Evolutionary conservation across 495 filamentous ascomycete genomes (phyloP), one percentile per base, ranked within the genome.

Genomic region (Immersiella caudata): DNA sequence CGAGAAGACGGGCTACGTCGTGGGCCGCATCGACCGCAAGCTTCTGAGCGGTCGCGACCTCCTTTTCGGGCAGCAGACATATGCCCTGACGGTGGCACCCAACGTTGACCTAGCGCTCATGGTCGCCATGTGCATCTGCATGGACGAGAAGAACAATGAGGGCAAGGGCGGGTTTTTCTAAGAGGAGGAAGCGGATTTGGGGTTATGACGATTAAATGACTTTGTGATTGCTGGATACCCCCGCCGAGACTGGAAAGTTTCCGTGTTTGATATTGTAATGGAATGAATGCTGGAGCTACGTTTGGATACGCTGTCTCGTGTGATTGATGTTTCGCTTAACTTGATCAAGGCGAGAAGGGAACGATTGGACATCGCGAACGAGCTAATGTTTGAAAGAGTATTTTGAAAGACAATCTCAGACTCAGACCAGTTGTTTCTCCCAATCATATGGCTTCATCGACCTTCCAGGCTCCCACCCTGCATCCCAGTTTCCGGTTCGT

Each of bases 111-210:
- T 87, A 70, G 81, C 85, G 4, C 67, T 90, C 27, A 80, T 90
- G 49, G 84, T 80, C 1, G 87, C 87, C 2, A 79, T 89, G 73
- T 87, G 84, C 68, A 86, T 89, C 55, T 84, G 83, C 60, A 78
- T 90, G 64, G 87, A 89, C 58, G 86, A 89, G 79, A 86, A 84
- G 80, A 84, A 85, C 60, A 84, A 87, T 55, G 85, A 74, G 63
- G 54, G 60, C 11, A 55, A 71, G 67, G 33, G 55, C 0, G 56
- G 58, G 4, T 62, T 61, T 8, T 33, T 33, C 29, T 33, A 33
- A 8, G 8, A 61, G 59, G 40, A 35, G 35, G 26, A 20, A 22
- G 21, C 20, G 22, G 18, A 18, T 27, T 18, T 2, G 40, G 11
- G 6, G 9, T 46, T 46, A 46, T 18, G 40, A 46, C 16, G 2